These are phyloP conservation scores for Rhynchospora pubera DNA, from an alignment of 176 grass and related monocot species.

Conservation along the genomic window DNA sequence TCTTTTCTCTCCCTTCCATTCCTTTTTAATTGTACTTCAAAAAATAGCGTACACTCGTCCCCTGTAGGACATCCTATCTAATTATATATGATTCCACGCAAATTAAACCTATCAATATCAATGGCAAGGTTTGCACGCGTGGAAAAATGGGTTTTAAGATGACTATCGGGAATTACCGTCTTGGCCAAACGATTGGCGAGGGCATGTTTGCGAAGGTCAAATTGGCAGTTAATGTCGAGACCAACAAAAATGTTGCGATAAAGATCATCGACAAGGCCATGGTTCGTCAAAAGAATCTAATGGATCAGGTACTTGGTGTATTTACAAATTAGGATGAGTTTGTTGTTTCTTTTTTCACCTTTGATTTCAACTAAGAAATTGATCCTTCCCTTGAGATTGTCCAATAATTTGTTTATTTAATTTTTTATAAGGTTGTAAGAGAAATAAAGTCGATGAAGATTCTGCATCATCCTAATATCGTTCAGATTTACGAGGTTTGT, in stretches of 20 bases:
- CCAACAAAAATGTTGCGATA: conserved; percentile 33
- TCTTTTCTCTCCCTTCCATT: background rate
- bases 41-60: background rate
- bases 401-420: background rate
- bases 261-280: conserved; percentile 62
- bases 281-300: conserved; percentile 49
- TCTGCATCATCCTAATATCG: conserved; percentile 68
- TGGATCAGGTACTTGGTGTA: conserved; percentile 35
- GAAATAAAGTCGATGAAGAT: conserved; percentile 69
- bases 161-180: conserved; percentile 48
- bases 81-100: conserved; percentile 10
- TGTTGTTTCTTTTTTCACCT: background rate
- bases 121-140: background rate
- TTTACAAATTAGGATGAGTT: background rate
- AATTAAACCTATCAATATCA: background rate
- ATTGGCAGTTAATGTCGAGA: conserved; percentile 42
- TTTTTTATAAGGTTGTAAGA: conserved; percentile 38
- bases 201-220: conserved; percentile 68
- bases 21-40: background rate
- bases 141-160: conserved; percentile 29
- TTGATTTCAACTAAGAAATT: background rate
- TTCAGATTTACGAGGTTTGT: conserved; percentile 57
- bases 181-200: conserved; percentile 56
- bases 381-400: background rate
- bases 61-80: background rate